Evolutionary conservation across 2,329 filamentous ascomycete genomes (phyloP).

Genomic region (Lasiodiplodia gonubiensis): DNA sequence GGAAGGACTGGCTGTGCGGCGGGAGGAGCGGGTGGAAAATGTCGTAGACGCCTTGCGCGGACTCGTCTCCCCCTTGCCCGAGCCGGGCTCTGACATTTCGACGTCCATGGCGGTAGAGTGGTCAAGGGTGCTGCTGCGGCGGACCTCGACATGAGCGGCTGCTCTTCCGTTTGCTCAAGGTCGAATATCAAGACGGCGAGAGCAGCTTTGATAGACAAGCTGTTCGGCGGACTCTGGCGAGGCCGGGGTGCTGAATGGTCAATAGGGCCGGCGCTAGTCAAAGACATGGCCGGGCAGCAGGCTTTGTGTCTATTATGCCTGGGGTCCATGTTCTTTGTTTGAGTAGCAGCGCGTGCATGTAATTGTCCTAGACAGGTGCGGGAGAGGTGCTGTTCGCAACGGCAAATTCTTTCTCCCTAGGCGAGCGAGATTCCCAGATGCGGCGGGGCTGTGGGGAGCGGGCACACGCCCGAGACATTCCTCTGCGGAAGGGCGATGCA

Average conservation of each 20-base stretch:
- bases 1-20: constrained; percentile 26
- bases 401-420: constrained; percentile 27
- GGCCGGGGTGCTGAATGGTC: constrained; percentile 23
- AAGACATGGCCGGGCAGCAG: constrained; percentile 30
- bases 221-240: not conserved
- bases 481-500: constrained; percentile 38
- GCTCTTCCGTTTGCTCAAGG: not conserved
- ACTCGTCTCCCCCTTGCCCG: constrained; percentile 35
- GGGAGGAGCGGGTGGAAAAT: constrained; percentile 36
- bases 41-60: constrained; percentile 40
- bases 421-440: constrained; percentile 36
- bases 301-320: constrained; percentile 45
- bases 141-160: not conserved
- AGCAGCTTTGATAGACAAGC: constrained; percentile 24
- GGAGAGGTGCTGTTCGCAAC: constrained; percentile 37
- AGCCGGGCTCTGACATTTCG: constrained; percentile 18
- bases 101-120: constrained; percentile 5
- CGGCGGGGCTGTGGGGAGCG: constrained; percentile 39
- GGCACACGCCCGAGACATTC: constrained; percentile 43
- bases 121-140: not conserved
- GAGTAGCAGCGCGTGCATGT: constrained; percentile 40
- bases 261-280: constrained; percentile 28
- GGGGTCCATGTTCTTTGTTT: constrained; percentile 37
- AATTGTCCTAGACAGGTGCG: constrained; percentile 45
- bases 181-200: constrained; percentile 11